Percentiles rank a stretch among this genome's conserved stretches.
phyloP scores from a whole-genome alignment of 2,329 filamentous ascomycete species.

The Claviceps purpurea region DNA sequence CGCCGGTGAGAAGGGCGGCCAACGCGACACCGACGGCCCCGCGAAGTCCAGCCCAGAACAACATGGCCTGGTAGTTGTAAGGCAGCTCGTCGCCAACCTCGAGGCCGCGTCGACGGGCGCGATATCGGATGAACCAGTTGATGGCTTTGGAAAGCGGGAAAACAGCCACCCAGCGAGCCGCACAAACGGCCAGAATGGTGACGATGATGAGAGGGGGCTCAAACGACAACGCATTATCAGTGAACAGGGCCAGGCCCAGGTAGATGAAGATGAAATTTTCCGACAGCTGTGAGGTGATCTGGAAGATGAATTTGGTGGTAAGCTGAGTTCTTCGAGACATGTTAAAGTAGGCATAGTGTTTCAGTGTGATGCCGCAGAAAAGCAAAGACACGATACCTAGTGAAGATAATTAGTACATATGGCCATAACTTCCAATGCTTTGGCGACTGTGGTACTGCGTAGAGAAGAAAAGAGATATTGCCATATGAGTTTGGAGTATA shows the following conservation, averaged over 20 bases:
- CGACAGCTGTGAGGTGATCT: constrained; percentile 83
- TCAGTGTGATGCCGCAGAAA: constrained; percentile 95
- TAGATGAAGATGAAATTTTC: constrained; percentile 99
- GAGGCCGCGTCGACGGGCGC: constrained; percentile 58
- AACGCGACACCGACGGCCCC: constrained; percentile 92
- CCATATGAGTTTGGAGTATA: too few species aligned
- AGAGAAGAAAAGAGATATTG: not conserved
- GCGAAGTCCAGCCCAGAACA: constrained; percentile 96
- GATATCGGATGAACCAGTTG: constrained; percentile 85
- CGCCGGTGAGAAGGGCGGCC: constrained; percentile 73
- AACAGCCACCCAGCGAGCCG: constrained; percentile 83
- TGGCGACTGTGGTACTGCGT: not conserved
- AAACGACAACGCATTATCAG: constrained; percentile 74
- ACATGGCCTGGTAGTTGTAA: constrained; percentile 95
- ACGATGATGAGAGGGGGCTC: constrained; percentile 93
- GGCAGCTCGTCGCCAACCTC: constrained; percentile 80
- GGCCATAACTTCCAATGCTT: too few species aligned
- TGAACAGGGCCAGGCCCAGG: constrained; percentile 86
- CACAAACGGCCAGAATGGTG: constrained; percentile 80
- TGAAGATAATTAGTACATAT: not conserved
- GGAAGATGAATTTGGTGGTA: constrained; percentile 95
- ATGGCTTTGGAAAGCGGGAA: constrained; percentile 84
- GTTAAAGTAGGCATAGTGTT: constrained; percentile 99
- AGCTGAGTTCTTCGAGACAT: constrained; percentile 97
- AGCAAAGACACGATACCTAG: constrained; percentile 87